Conservation (phyloP, 441 rosid species). For the Bocquillonia castaneifolia region DNA sequence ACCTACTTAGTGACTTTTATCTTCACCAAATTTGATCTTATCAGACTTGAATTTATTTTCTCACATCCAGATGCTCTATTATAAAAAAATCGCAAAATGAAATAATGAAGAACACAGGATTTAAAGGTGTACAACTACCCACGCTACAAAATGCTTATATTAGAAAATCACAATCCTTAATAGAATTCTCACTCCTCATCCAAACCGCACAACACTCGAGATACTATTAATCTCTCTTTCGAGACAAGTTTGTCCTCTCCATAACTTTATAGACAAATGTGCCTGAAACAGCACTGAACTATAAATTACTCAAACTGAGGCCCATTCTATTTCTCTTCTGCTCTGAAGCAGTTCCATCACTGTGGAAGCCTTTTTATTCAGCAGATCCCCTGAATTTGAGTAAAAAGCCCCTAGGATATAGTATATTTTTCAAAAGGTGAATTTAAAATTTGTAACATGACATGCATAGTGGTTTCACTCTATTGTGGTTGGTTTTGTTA, state of each 20-base stretch:
- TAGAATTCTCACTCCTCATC: background rate
- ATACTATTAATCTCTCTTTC: background rate
- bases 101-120: background rate
- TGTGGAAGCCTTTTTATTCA: background rate
- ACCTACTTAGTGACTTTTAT: conserved; percentile 8
- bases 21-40: conserved; percentile 10
- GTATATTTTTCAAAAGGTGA: background rate
- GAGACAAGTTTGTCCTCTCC: background rate
- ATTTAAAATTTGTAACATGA: background rate
- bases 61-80: background rate
- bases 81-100: background rate
- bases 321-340: background rate
- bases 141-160: background rate
- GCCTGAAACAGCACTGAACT: background rate
- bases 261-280: background rate
- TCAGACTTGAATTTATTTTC: conserved; percentile 11
- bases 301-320: background rate
- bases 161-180: background rate
- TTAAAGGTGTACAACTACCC: background rate
- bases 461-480: background rate
- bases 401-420: background rate
- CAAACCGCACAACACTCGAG: background rate
- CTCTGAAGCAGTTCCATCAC: background rate
- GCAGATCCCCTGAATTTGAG: background rate
- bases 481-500: background rate